These are phyloP conservation scores for Mycena maculata DNA, from an alignment of 768 basidiomycete species.

Conservation along the genomic window DNA sequence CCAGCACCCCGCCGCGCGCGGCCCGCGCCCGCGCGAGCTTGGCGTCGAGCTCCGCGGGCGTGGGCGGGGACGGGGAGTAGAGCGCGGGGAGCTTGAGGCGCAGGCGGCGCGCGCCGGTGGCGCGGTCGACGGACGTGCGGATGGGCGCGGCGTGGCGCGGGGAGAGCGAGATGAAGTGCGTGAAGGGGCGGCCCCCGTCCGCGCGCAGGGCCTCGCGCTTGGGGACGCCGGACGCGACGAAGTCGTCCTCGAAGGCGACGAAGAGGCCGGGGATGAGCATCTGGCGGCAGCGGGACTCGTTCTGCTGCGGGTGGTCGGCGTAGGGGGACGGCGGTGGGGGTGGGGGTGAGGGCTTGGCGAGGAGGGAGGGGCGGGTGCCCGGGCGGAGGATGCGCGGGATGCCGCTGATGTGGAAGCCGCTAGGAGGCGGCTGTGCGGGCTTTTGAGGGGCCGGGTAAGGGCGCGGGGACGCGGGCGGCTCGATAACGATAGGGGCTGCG, in stretches of 20 bases:
- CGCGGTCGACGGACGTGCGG: constrained; percentile 7
- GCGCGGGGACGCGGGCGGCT: not conserved
- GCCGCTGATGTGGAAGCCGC: constrained; percentile 19
- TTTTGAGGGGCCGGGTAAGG: not conserved
- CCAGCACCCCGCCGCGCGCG: constrained; percentile 16
- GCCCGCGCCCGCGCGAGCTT: constrained; percentile 1
- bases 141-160: constrained; percentile 18
- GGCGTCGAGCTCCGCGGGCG: constrained; percentile 22
- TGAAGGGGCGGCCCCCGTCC: constrained; percentile 29
- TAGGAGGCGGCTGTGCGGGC: not conserved
- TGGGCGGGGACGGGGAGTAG: constrained; percentile 19
- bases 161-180: constrained; percentile 35
- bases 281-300: constrained; percentile 38
- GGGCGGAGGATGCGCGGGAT: constrained; percentile 28
- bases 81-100: constrained; percentile 21
- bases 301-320: constrained; percentile 14
- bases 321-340: not conserved
- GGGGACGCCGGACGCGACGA: constrained; percentile 23
- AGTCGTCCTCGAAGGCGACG: constrained; percentile 40
- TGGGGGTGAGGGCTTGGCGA: constrained; percentile 8
- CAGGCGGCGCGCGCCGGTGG: constrained; percentile 13
- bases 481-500: constrained; percentile 17
- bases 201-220: constrained; percentile 21
- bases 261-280: constrained; percentile 35
- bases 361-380: not conserved